A percentile compares a stretch with the other conserved stretches of the same genome.
Conservation (phyloP, 495 filamentous ascomycete species). For the Aspergillus kassunensis region DNA sequence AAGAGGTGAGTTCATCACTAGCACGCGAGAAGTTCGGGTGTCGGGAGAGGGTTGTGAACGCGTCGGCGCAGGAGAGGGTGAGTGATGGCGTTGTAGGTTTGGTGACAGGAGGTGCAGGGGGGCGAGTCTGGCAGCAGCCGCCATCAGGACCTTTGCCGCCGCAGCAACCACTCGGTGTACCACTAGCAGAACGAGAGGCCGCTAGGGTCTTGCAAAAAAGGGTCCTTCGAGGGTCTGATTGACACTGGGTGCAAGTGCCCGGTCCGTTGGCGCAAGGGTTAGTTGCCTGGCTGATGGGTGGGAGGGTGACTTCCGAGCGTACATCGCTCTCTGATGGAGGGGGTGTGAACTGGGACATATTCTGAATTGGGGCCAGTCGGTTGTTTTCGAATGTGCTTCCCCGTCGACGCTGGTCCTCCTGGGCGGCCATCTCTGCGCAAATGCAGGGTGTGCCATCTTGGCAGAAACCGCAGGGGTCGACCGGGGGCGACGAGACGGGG, state of each 20-base stretch:
- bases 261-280: conserved; percentile 65
- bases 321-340: conserved; percentile 67
- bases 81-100: conserved; percentile 27
- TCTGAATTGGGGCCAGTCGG: conserved; percentile 47
- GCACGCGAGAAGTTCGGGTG: conserved; percentile 77
- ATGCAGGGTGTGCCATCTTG: conserved; percentile 79
- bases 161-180: conserved; percentile 47
- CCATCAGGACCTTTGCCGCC: conserved; percentile 46
- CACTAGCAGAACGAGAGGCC: conserved; percentile 53
- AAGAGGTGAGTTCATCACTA: conserved; percentile 66
- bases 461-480: conserved; percentile 84
- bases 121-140: conserved; percentile 48
- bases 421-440: conserved; percentile 68
- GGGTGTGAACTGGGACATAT: conserved; percentile 59
- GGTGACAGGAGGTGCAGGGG: conserved; percentile 5
- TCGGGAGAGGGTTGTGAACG: conserved; percentile 75
- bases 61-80: conserved; percentile 66
- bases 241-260: conserved; percentile 77
- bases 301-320: conserved; percentile 39
- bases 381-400: conserved; percentile 37
- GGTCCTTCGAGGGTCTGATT: conserved; percentile 70
- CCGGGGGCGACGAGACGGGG: conserved; percentile 35
- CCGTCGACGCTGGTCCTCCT: conserved; percentile 35
- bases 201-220: conserved; percentile 85
- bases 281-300: conserved; percentile 40